Base-by-base conservation (phyloP, 805 yeast species). In the Yarrowia hollandica region DNA sequence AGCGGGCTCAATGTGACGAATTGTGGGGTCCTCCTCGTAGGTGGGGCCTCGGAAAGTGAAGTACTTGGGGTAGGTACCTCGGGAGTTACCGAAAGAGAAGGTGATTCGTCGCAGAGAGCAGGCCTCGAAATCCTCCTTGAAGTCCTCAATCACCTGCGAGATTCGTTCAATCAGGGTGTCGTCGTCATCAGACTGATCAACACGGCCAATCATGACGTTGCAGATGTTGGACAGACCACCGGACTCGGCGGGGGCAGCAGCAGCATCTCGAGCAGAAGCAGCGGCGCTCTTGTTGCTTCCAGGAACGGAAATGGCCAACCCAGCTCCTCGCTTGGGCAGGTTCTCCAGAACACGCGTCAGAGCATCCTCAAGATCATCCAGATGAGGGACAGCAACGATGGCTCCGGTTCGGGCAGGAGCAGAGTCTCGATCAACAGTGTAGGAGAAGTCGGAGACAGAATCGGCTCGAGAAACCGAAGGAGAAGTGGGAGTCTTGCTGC, bases 1-100 rank as follows among this genome's bases (percentile, higher is more conserved):
- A 38, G 98, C 97, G 21, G 99, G 99, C 74, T 94, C 98, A 66
- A 94, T 90, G 72, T 94, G 97, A 78, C 99, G 90, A 72, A 94
- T 88, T 18, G 91, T 91, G 74, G 85, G 83, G 76, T 94, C 96
- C 76, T 94, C 99, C 31, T 67, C 68, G 71, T 87, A 94, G 33
- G 80, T 79, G 56, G 96, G 96, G 62, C 92, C 96, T 69, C 88
- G 88, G 82, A 89, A 94, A 34, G 98, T 94, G 78, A 85, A 94
- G 78, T 92, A 94, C 74, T 87, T 88, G 67, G 99, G 99, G 74
- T 92, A 91, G 52, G 87, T 72, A 64, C 98, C 98, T 67, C 83
- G 84, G 59, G 79, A 81, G 71, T 84, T 83, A 62, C 96, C 96
- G 66, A 94, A 79, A 62, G 90, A 88, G 74, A 94, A 90, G 1